Conservation (phyloP, 1,284 basidiomycete species). For the Porogramme epimiltina region DNA sequence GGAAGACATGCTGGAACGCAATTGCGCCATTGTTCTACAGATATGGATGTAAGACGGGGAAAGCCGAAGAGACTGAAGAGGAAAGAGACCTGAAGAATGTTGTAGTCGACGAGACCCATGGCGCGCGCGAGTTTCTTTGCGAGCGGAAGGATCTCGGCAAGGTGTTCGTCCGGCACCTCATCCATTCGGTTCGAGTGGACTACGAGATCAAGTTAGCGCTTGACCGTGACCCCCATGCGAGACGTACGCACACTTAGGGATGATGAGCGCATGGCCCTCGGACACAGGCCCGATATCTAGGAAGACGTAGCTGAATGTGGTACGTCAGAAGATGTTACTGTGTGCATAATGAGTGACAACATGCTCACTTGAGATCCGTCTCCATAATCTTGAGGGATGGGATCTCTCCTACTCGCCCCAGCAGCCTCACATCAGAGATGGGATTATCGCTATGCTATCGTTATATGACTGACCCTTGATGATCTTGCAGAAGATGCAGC, state of each 20-base stretch:
- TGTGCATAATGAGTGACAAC: neutral
- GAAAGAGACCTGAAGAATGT: constrained; percentile 66
- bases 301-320: constrained; percentile 49
- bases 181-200: constrained; percentile 79
- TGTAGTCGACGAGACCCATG: constrained; percentile 78
- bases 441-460: neutral
- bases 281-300: constrained; percentile 88
- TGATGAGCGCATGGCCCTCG: constrained; percentile 82
- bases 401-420: constrained; percentile 51
- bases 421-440: neutral
- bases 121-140: constrained; percentile 88
- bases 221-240: too few relatives aligned
- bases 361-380: constrained; percentile 65
- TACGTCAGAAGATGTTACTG: too few relatives aligned
- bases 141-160: constrained; percentile 73
- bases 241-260: constrained; percentile 76
- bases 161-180: constrained; percentile 80
- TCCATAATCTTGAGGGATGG: constrained; percentile 84
- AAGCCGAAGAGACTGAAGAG: too few relatives aligned
- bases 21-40: constrained; percentile 78
- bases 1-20: constrained; percentile 84
- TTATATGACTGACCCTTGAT: constrained; percentile 64
- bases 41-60: neutral
- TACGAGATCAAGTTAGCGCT: constrained; percentile 28
- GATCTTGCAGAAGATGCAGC: constrained; percentile 89